phyloP scores from a whole-genome alignment of 2,329 filamentous ascomycete genomes.

The Neospermospora avenae region DNA sequence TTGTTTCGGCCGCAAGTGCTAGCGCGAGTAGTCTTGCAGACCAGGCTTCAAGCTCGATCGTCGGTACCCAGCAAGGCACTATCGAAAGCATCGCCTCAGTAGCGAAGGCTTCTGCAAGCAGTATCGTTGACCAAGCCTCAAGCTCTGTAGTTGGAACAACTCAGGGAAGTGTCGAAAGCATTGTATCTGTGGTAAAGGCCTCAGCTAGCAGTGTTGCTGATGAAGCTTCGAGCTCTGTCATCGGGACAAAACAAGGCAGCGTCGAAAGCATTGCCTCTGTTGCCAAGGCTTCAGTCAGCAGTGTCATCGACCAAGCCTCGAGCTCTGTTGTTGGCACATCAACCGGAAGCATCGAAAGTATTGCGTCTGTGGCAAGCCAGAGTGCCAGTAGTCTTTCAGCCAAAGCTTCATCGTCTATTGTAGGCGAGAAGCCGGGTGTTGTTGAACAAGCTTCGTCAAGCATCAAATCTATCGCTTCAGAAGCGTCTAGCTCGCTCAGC shows the following conservation, averaged over 20 bases:
- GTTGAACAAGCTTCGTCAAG: conserved; percentile 32
- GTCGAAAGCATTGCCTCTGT: conserved; percentile 36
- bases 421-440: conserved; percentile 25
- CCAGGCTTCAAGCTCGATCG: conserved; percentile 29
- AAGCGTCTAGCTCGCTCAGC: conserved; percentile 26
- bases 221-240: conserved; percentile 29
- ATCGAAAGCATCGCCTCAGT: conserved; percentile 28
- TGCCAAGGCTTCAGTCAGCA: conserved; percentile 30
- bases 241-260: conserved; percentile 31
- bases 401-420: conserved; percentile 27
- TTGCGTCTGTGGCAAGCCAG: conserved; percentile 23
- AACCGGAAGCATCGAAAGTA: conserved; percentile 30
- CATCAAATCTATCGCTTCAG: conserved; percentile 28
- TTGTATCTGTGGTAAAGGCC: conserved; percentile 33
- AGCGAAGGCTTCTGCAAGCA: conserved; percentile 23
- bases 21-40: conserved; percentile 28
- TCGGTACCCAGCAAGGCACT: conserved; percentile 29
- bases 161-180: conserved; percentile 36
- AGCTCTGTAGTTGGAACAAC: conserved; percentile 24
- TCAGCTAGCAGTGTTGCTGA: conserved; percentile 29
- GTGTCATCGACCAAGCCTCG: conserved; percentile 30
- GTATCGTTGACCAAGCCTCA: conserved; percentile 23
- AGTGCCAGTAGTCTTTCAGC: conserved; percentile 27
- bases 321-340: conserved; percentile 29
- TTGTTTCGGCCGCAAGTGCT: conserved; percentile 35